Evolutionary conservation across 202 grass and related monocot genomes (phyloP).

Genomic region (Zoysia matrella): DNA sequence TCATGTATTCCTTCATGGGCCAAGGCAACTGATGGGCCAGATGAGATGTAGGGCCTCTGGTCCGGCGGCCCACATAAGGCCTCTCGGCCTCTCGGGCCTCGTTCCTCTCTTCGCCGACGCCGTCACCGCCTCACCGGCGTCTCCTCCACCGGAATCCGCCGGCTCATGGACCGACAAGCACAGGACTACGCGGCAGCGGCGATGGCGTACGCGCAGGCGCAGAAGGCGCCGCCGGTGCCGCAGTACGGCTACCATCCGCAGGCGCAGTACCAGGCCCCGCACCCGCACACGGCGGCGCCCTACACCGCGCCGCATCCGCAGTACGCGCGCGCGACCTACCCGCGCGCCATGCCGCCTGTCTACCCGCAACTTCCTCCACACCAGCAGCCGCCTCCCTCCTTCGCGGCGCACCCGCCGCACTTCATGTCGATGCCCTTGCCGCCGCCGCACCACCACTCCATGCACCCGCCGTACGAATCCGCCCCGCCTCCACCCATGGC

Average conservation of each 20-base stretch:
- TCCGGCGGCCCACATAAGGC: neutral
- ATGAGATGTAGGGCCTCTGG: neutral
- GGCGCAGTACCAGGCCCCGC: slow-evolving; percentile 59
- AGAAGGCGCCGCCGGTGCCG: slow-evolving; percentile 54
- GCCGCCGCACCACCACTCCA: slow-evolving; percentile 54
- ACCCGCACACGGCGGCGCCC: slow-evolving; percentile 37
- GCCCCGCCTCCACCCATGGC: slow-evolving; percentile 67
- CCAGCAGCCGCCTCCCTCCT: slow-evolving; percentile 46
- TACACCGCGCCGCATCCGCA: slow-evolving; percentile 54
- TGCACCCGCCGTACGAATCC: slow-evolving; percentile 63
- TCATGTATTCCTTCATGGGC: too few relatives aligned
- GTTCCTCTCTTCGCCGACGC: slow-evolving; percentile 33
- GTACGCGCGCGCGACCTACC: slow-evolving; percentile 58
- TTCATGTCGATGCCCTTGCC: slow-evolving; percentile 47
- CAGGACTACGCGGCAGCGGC: slow-evolving; percentile 79
- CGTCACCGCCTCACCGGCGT: slow-evolving; percentile 29
- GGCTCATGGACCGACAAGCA: slow-evolving; percentile 72
- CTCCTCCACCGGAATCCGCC: neutral
- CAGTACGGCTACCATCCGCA: slow-evolving; percentile 79
- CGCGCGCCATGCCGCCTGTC: slow-evolving; percentile 38
- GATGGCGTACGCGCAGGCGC: slow-evolving; percentile 81
- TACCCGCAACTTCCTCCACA: slow-evolving; percentile 61
- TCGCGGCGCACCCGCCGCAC: neutral
- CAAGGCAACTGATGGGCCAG: too few relatives aligned
- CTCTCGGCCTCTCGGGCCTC: neutral